Evolutionary conservation across 768 basidiomycete species (phyloP).

Genomic region (Rubroboletus satanas): DNA sequence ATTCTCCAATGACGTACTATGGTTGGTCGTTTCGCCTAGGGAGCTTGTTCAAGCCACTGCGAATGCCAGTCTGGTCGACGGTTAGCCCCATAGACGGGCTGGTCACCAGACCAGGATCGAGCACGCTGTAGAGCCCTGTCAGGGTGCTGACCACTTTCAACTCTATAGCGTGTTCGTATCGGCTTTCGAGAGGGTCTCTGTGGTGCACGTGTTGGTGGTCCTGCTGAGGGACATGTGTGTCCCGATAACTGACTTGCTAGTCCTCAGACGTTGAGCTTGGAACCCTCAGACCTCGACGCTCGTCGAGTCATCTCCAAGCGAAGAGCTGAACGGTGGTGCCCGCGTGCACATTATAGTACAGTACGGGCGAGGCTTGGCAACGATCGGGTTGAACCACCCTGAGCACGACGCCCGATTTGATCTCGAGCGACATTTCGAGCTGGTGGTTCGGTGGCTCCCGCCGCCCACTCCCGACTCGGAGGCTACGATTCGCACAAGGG

Average conservation of each 20-base stretch:
- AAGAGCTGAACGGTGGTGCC: neutral
- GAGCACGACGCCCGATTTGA: neutral
- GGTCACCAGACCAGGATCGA: neutral
- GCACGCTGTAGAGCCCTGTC: neutral
- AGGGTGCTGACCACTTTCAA: neutral
- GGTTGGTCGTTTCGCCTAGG: neutral
- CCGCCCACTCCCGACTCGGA: too few species aligned
- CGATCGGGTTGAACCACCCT: neutral
- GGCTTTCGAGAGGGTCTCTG: neutral
- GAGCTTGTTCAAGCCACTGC: neutral
- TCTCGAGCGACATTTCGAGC: neutral
- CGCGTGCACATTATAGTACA: neutral
- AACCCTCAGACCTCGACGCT: neutral
- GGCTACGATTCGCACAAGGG: neutral
- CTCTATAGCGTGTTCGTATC: neutral
- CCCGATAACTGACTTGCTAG: neutral
- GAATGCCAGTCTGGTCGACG: neutral
- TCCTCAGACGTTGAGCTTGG: neutral
- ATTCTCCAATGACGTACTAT: neutral
- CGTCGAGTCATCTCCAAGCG: neutral
- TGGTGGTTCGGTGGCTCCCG: neutral
- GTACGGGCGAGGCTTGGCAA: neutral
- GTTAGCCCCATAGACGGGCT: too few species aligned
- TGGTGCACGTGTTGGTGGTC: neutral
- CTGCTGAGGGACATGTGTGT: neutral